Conservation (phyloP, 192 early-diverging fungal species). For the Podila clonocystis region DNA sequence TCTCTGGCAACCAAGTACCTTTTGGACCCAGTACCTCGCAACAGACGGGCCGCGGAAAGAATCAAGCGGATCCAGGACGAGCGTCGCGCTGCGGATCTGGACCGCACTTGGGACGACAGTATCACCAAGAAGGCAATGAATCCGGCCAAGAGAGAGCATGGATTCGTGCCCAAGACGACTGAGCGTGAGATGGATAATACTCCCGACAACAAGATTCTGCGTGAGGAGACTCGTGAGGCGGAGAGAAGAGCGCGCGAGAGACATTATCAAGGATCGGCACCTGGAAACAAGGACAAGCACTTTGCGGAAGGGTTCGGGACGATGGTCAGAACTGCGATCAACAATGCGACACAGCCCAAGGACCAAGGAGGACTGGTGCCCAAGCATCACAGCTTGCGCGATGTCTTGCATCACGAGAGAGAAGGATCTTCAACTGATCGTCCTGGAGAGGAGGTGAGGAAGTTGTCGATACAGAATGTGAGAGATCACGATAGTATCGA, state of each 20-base stretch:
- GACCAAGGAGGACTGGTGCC: slow-evolving; percentile 13
- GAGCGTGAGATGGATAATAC: slow-evolving; percentile 13
- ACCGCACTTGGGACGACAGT: slow-evolving; percentile 35
- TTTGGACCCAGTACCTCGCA: slow-evolving; percentile 29
- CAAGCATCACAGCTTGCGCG: slow-evolving; percentile 6
- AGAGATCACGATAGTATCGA: slow-evolving; percentile 7
- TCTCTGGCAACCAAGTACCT: slow-evolving; percentile 37
- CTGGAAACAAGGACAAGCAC: slow-evolving; percentile 19
- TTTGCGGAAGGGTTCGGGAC: slow-evolving; percentile 19
- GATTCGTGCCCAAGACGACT: slow-evolving; percentile 27
- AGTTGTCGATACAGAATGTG: background rate
- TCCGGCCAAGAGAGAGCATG: slow-evolving; percentile 31
- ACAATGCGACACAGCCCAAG: slow-evolving; percentile 19
- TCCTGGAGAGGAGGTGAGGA: background rate
- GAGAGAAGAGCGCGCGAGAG: slow-evolving; percentile 12
- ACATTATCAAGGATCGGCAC: slow-evolving; percentile 15
- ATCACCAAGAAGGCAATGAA: slow-evolving; percentile 49
- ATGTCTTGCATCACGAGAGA: slow-evolving; percentile 1
- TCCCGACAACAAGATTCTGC: background rate
- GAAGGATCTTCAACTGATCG: background rate
- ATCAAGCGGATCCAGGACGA: slow-evolving; percentile 14
- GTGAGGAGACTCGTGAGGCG: slow-evolving; percentile 5
- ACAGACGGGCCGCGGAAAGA: slow-evolving; percentile 15
- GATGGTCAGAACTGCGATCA: slow-evolving; percentile 3
- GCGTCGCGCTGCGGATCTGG: slow-evolving; percentile 15